Percentiles rank a stretch among this genome's conserved stretches.
Conservation (phyloP, 495 filamentous ascomycete species). For the Schizothecium vesticola region DNA sequence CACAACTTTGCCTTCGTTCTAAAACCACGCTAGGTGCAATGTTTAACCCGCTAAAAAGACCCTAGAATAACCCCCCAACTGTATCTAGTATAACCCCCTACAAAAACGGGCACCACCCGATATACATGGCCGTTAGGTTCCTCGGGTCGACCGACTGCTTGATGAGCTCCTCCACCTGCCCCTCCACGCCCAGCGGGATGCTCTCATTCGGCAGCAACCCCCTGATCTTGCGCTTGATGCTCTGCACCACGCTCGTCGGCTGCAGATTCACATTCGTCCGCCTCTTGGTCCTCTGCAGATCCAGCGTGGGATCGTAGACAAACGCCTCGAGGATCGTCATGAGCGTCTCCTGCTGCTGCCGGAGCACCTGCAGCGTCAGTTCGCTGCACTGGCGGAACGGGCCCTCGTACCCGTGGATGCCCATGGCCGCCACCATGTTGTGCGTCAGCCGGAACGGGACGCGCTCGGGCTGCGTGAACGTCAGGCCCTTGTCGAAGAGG, state of each 20-base stretch:
- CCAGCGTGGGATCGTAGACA: slow-evolving; percentile 90
- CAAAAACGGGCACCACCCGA: slow-evolving; percentile 95
- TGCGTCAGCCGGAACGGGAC: slow-evolving; percentile 98
- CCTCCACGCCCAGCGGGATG: slow-evolving; percentile 88
- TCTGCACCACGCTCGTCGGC: slow-evolving; percentile 84
- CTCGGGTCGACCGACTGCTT: slow-evolving; percentile 69
- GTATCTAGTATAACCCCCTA: slow-evolving; percentile 29
- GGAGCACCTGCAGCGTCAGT: slow-evolving; percentile 73
- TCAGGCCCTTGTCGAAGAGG: slow-evolving; percentile 96
- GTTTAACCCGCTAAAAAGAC: background rate
- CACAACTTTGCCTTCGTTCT: background rate
- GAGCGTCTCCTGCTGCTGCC: slow-evolving; percentile 88
- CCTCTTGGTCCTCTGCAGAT: slow-evolving; percentile 75
- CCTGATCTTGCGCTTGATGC: slow-evolving; percentile 77
- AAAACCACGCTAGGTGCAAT: background rate
- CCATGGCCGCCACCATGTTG: slow-evolving; percentile 97
- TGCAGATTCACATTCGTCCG: slow-evolving; percentile 67
- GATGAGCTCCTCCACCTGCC: slow-evolving; percentile 90
- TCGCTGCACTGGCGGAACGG: slow-evolving; percentile 90
- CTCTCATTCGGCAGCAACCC: slow-evolving; percentile 79
- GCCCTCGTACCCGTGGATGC: slow-evolving; percentile 85
- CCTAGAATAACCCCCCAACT: background rate
- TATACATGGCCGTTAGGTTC: slow-evolving; percentile 88
- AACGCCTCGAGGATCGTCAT: slow-evolving; percentile 98
- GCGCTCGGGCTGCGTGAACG: slow-evolving; percentile 87